Base-by-base conservation (phyloP, 352 stramenopile species). In the Phytophthora multivora region DNA sequence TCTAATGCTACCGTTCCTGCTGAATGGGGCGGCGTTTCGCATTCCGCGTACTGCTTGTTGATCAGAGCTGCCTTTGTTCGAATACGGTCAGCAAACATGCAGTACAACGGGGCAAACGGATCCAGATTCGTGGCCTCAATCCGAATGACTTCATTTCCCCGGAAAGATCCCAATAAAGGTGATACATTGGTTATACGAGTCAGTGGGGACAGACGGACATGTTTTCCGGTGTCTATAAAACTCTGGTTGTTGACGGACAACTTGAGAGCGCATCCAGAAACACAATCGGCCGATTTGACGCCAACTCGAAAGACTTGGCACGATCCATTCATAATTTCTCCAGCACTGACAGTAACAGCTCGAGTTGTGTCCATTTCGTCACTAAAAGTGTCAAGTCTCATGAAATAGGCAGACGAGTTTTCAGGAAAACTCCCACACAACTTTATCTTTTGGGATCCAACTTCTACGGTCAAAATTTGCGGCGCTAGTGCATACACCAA, bases 221-320 rank as follows among this genome's bases (percentile, higher is more conserved):
- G 28, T 23, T 68, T 79, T 15, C 62, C 69, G 1, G 66, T 75
- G 25, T 50, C 46, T 0, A 19, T 25, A 52, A 72, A 82, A 1
- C 57, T 62, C 21, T 82, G 74, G 11, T 80, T 71, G 42, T 86
- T 86, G 3, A 84, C 63, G 4, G 77, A 86, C 6, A 80, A n/a
- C 8, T 68, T 51, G 5, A 79, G 2, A 13, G 68, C 40, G n/a
- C 77, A 86, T 1, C 51, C 57, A 15, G 31, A 21, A 1, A 12
- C 49, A n/a, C 69, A 78, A 51, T 58, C 16, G 1, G 50, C n/a
- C 40, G 26, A 31, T n/a, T 4, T 9, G 2, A 0, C 8, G 15
- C 35, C 43, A 15, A 18, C 33, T 16, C 60, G 28, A 68, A 75
- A 75, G 3, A 55, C 16, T 54, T 68, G 55, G 12, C 61, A 71